These are phyloP conservation scores for Botrytis fragariae DNA, from an alignment of 2,329 filamentous ascomycete genomes.

Conservation along the genomic window DNA sequence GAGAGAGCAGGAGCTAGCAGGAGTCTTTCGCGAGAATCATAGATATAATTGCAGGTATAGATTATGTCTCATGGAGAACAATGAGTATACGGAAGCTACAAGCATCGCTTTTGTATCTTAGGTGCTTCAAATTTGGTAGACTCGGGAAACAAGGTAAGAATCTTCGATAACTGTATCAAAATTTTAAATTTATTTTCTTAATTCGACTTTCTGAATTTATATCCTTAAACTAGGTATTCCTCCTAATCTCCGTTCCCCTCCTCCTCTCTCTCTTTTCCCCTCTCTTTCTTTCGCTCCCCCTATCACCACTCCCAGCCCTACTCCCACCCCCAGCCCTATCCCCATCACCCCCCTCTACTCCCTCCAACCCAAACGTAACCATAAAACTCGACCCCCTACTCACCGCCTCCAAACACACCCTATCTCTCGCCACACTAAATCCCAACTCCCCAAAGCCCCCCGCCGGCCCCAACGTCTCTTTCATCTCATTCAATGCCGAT, in stretches of 20 bases:
- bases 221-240: too few relatives aligned
- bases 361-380: conserved; percentile 15
- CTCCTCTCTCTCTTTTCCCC: neutral
- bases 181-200: neutral
- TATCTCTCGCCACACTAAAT: conserved; percentile 22
- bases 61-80: too few relatives aligned
- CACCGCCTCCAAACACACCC: conserved; percentile 23
- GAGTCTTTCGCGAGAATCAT: neutral
- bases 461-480: conserved; percentile 25
- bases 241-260: neutral
- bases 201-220: neutral
- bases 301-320: neutral
- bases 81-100: neutral
- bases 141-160: neutral
- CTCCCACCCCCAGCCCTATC: neutral
- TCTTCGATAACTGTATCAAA: neutral
- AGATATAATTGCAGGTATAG: neutral
- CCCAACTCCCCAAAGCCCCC: conserved; percentile 28
- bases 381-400: conserved; percentile 24
- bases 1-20: neutral
- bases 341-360: too few relatives aligned
- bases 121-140: too few relatives aligned
- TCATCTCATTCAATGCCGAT: conserved; percentile 26
- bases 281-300: neutral
- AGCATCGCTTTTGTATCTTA: too few relatives aligned